phyloP scores from a whole-genome alignment of 345 rosid genomes.

The Salix arbutifolia region DNA sequence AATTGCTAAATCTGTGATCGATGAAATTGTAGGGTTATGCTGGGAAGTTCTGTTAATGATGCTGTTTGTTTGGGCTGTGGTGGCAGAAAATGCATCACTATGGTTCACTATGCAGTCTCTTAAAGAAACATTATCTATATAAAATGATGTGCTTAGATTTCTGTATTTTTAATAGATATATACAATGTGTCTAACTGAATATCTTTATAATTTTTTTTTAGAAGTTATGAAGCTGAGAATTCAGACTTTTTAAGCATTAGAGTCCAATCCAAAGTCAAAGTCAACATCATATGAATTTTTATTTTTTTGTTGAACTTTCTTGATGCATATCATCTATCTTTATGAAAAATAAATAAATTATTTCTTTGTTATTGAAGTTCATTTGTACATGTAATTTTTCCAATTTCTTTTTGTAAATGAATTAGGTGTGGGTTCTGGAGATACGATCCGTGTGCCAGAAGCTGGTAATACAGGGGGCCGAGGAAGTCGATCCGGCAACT shows the following conservation, averaged over 20 bases:
- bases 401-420: conserved; percentile 18
- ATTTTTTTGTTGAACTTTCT: not conserved
- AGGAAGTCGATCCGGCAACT: conserved; percentile 62
- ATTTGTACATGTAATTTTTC: not conserved
- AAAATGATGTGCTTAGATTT: not conserved
- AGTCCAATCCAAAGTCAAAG: not conserved
- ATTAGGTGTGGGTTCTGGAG: conserved; percentile 84
- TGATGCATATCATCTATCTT: conserved; percentile 1
- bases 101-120: not conserved
- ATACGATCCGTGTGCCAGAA: conserved; percentile 58
- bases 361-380: not conserved
- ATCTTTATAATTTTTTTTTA: not conserved
- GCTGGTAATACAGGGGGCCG: conserved; percentile 66
- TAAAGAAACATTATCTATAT: not conserved
- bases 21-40: too few species aligned
- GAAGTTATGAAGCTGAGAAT: not conserved
- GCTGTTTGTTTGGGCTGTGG: too few species aligned
- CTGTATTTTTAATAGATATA: not conserved
- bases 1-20: too few species aligned
- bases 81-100: too few species aligned
- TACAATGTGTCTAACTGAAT: not conserved
- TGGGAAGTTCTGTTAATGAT: too few species aligned
- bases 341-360: not conserved
- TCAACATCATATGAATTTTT: not conserved
- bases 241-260: not conserved